phyloP scores from a whole-genome alignment of 2,329 filamentous ascomycete genomes.

The Hymenoscyphus fraxineus region DNA sequence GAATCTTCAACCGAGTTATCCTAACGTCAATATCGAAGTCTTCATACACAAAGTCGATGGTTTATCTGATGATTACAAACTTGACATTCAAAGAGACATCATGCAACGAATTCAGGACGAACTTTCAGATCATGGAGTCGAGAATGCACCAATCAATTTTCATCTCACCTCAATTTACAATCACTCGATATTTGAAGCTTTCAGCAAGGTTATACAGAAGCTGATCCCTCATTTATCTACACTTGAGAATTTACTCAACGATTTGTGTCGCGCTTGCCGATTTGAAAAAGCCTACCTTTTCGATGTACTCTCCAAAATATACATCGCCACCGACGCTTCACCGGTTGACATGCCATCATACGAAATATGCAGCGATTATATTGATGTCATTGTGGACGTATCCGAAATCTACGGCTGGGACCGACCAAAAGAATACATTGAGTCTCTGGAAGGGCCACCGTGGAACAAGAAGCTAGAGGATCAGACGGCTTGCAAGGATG shows the following conservation, averaged over 20 bases:
- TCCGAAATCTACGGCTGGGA: slow-evolving; percentile 90
- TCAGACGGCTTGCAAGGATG: slow-evolving; percentile 61
- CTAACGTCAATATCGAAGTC: slow-evolving; percentile 93
- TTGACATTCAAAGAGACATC: slow-evolving; percentile 94
- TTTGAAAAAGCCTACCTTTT: slow-evolving; percentile 99
- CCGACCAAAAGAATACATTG: slow-evolving; percentile 51
- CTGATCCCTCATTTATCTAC: slow-evolving; percentile 90
- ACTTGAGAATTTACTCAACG: slow-evolving; percentile 89
- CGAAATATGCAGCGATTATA: slow-evolving; percentile 97
- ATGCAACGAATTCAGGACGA: slow-evolving; percentile 96
- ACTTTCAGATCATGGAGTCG: slow-evolving; percentile 85
- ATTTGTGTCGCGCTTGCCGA: slow-evolving; percentile 85
- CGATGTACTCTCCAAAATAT: slow-evolving; percentile 96
- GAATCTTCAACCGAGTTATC: slow-evolving; percentile 82
- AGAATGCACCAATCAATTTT: slow-evolving; percentile 90
- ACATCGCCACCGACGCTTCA: slow-evolving; percentile 92
- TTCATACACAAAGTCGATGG: slow-evolving; percentile 99
- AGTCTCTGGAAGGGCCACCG: slow-evolving; percentile 54
- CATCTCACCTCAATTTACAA: slow-evolving; percentile 98
- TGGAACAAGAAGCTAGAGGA: slow-evolving; percentile 61
- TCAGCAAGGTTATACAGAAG: slow-evolving; percentile 97
- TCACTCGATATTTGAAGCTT: slow-evolving; percentile 96
- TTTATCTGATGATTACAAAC: slow-evolving; percentile 93
- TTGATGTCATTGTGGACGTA: slow-evolving; percentile 96
- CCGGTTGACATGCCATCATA: slow-evolving; percentile 94